A percentile compares a stretch with the other conserved stretches of the same genome.
Evolutionary conservation across 768 basidiomycete species (phyloP).

Genomic region (Cytidiella melzeri): DNA sequence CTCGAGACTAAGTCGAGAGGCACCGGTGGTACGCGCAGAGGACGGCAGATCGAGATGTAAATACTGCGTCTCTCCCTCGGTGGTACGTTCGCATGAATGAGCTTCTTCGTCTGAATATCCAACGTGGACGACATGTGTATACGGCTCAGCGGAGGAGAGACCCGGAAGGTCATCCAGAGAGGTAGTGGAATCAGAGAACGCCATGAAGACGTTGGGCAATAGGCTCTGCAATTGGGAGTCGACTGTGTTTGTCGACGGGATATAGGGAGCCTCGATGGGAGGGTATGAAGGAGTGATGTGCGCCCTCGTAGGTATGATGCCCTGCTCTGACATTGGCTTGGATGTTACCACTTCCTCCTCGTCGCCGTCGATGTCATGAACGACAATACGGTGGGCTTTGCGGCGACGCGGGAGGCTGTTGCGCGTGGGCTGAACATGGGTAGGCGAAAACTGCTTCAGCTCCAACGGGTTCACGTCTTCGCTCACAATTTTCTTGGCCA

Average conservation of each 20-base stretch:
- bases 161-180: constrained; percentile 2
- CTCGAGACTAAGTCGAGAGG: constrained; percentile 14
- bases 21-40: constrained; percentile 8
- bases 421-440: constrained; percentile 20
- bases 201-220: constrained; percentile 19
- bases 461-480: not conserved
- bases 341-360: not conserved
- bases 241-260: constrained; percentile 5
- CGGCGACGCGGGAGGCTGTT: constrained; percentile 19
- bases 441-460: not conserved
- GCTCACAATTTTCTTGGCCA: constrained; percentile 4
- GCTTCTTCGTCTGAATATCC: not conserved
- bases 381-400: not conserved
- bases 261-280: not conserved
- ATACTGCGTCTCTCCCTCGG: constrained; percentile 6
- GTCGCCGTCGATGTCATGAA: constrained; percentile 4
- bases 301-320: not conserved
- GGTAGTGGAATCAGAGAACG: constrained; percentile 14
- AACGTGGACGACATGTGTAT: constrained; percentile 24
- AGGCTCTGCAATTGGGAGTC: constrained; percentile 18
- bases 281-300: not conserved
- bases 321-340: not conserved
- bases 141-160: constrained; percentile 10
- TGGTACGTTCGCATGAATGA: not conserved
- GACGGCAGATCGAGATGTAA: constrained; percentile 18